A percentile compares a stretch with the other conserved stretches of the same genome.
phyloP scores from a whole-genome alignment of 2,329 filamentous ascomycete genomes.

The Fusarium fracticaudum region DNA sequence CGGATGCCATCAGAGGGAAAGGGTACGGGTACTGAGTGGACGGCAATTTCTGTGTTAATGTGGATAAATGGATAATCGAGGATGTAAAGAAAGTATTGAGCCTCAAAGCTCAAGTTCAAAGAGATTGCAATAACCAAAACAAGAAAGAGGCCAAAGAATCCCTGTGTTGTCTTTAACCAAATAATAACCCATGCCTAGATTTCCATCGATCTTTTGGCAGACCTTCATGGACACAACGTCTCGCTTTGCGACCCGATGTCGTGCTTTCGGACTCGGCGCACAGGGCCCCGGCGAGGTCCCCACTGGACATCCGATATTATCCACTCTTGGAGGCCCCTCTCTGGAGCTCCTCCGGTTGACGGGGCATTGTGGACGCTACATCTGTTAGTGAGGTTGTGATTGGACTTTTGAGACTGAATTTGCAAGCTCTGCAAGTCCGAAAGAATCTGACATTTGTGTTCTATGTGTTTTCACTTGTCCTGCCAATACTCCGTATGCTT shows the following conservation, averaged over 20 bases:
- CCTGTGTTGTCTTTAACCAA: background rate
- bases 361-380: slow-evolving; percentile 16
- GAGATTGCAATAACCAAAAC: slow-evolving; percentile 12
- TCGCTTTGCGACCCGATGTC: slow-evolving; percentile 9
- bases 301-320: slow-evolving; percentile 25
- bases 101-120: background rate
- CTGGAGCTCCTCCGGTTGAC: slow-evolving; percentile 29
- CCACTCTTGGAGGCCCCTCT: slow-evolving; percentile 28
- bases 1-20: background rate
- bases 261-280: slow-evolving; percentile 23
- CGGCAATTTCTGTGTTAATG: background rate
- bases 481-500: background rate
- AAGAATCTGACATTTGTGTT: slow-evolving; percentile 1
- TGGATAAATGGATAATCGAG: slow-evolving; percentile 6
- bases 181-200: background rate
- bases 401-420: slow-evolving; percentile 9
- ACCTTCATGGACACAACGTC: background rate
- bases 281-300: slow-evolving; percentile 19
- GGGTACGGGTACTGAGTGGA: slow-evolving; percentile 19
- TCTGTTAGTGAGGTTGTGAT: slow-evolving; percentile 16
- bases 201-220: background rate
- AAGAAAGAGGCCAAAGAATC: slow-evolving; percentile 15
- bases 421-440: slow-evolving; percentile 6
- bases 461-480: background rate
- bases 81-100: background rate